A percentile compares a stretch with the other conserved stretches of the same genome.
phyloP scores from a whole-genome alignment of 2,329 filamentous ascomycete genomes.

The Gyromitra esculenta region DNA sequence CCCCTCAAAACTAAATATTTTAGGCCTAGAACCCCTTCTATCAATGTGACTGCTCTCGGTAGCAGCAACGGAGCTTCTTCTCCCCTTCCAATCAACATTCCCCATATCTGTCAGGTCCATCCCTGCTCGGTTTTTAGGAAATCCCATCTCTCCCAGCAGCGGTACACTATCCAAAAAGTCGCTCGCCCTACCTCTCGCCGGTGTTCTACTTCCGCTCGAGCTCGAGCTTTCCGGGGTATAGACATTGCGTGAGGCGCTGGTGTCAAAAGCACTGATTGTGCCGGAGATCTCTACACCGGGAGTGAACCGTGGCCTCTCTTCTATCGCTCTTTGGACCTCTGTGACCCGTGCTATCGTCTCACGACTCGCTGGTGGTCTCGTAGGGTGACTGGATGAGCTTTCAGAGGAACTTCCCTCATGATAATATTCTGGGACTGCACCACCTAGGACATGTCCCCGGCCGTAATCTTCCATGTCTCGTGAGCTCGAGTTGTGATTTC shows the following conservation, averaged over 20 bases:
- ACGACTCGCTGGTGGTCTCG: slow-evolving; percentile 55
- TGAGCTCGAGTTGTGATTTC: background rate
- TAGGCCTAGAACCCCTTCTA: slow-evolving; percentile 3
- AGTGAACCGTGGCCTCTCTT: slow-evolving; percentile 44
- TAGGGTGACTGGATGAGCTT: slow-evolving; percentile 31
- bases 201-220: slow-evolving; percentile 48
- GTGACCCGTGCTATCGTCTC: slow-evolving; percentile 55
- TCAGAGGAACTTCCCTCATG: slow-evolving; percentile 32
- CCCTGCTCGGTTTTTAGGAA: slow-evolving; percentile 23
- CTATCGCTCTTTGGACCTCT: slow-evolving; percentile 55
- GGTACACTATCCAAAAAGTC: slow-evolving; percentile 20
- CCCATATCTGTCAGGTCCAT: slow-evolving; percentile 32
- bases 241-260: slow-evolving; percentile 11
- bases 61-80: slow-evolving; percentile 9
- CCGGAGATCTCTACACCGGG: background rate
- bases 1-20: slow-evolving; percentile 15
- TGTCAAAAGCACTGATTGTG: slow-evolving; percentile 22
- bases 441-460: slow-evolving; percentile 38
- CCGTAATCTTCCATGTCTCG: slow-evolving; percentile 11
- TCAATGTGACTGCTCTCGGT: slow-evolving; percentile 4
- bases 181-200: slow-evolving; percentile 14
- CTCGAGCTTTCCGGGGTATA: slow-evolving; percentile 39
- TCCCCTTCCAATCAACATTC: slow-evolving; percentile 12
- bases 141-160: slow-evolving; percentile 16
- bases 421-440: slow-evolving; percentile 27